Evolutionary conservation across 768 basidiomycete genomes (phyloP), one percentile per base, ranked within the genome.

Genomic region (Austroboletus eburneus): DNA sequence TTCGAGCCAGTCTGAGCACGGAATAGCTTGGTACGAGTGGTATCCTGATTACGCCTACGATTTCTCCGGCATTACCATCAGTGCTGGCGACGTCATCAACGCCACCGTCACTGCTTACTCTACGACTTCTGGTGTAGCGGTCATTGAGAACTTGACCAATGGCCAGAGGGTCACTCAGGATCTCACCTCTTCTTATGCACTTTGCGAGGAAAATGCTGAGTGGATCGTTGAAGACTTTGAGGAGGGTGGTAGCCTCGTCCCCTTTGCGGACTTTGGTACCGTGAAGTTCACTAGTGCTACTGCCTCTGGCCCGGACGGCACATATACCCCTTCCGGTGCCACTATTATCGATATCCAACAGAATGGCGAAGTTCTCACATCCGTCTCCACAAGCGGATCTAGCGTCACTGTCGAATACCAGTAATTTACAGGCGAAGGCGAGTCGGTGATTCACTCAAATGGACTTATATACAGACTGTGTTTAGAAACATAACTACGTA

Each of bases 11-110:
- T 9, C 3, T 3, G 2, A 27, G 32, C 21, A 10, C 25, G 29
- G n/a, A 34, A 41, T 22, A 58, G 59, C 54, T 46, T 61, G 59
- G 59, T 59, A 49, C 38, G 50, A 60, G 23, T 62, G 51, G 59
- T 50, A 36, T 43, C 55, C 61, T 3, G 59, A 51, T 35, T 22
- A 42, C 18, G 22, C 46, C 24, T 45, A 43, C 35, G 42, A 49
- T 18, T 50, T 63, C 46, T 42, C 48, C 17, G 42, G 40, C 4
- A 53, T 61, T 30, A 21, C 13, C 42, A 27, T 62, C 27, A 40
- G n/a, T 2, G 46, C 41, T 47, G 57, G 57, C 23, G 45, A 61
- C 9, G 42, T 47, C 17, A 49, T 61, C 44, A 41, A 4, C 21
- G 17, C 43, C 23, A 57, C 55, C 9, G 49, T 61, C 23, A 43